Evolutionary conservation across 768 basidiomycete genomes (phyloP), one percentile per base, ranked within the genome.

Genomic region (Leccinum rimulosum): DNA sequence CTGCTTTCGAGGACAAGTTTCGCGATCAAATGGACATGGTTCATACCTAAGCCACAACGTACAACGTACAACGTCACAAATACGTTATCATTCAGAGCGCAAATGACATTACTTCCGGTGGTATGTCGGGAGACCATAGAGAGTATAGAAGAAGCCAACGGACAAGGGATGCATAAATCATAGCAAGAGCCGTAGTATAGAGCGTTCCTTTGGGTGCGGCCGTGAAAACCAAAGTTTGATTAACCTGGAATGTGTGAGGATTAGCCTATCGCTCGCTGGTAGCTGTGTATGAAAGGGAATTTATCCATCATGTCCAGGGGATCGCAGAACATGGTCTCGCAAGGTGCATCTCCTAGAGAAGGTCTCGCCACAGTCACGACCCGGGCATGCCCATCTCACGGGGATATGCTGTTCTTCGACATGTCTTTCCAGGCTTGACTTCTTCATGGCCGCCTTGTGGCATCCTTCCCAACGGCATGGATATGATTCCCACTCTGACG

Each of bases 401-500:
- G 63, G 55, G 12, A 64, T 8, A 31, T 68, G 66, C 2, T 51
- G 57, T 1, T 68, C 67, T 0, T 9, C 49, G 2, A 52, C 1
- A 15, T 68, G 67, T 27, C 66, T 40, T 10, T 59, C 57, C 4
- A 68, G 57, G 25, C 55, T 59, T 0, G 60, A 6, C 30, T 3
- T 60, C 45, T 2, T 50, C 67, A 68, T 64, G 1, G 48, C 40
- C 1, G 0, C 0, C 8, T 1, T 40, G 9, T 1, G 0, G 51
- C 67, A 68, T 14, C 0, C 52, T 1, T 30, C 0, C 67, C 67
- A 68, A 4, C 2, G 45, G 30, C 67, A 68, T 2, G 2, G 10
- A 12, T 68, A 64, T 2, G 0, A 0, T 4, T 43, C 35, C 19
- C 10, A 6, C 15, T 61, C 60, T 0, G 54, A 50, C 1, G 11